phyloP scores from a whole-genome alignment of 805 yeast species.

The Vanderwaltozyma yarrowii region DNA sequence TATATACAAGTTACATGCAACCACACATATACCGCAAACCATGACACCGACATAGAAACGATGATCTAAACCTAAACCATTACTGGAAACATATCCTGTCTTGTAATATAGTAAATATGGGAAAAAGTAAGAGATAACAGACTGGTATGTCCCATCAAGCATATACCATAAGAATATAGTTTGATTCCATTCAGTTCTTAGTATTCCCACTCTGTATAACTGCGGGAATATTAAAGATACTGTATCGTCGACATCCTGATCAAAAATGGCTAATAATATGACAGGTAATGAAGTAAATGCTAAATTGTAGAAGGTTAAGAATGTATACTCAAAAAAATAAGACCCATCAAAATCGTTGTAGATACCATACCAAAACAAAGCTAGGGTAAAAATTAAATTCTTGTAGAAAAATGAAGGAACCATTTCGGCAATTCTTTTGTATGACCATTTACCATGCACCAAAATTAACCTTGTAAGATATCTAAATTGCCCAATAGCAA shows the following conservation, averaged over 20 bases:
- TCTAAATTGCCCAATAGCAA: slow-evolving; percentile 77
- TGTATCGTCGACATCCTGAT: slow-evolving; percentile 67
- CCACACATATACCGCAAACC: slow-evolving; percentile 56
- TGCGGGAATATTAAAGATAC: slow-evolving; percentile 68
- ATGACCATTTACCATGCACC: slow-evolving; percentile 84
- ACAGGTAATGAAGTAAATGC: slow-evolving; percentile 78
- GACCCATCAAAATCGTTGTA: slow-evolving; percentile 70
- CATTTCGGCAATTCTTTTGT: slow-evolving; percentile 73
- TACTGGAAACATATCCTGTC: slow-evolving; percentile 36
- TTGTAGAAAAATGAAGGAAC: slow-evolving; percentile 74
- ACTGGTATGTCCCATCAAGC: slow-evolving; percentile 71
- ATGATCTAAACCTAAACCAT: slow-evolving; percentile 56
- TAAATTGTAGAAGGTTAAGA: slow-evolving; percentile 69
- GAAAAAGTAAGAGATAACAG: slow-evolving; percentile 61
- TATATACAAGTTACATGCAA: slow-evolving; percentile 58
- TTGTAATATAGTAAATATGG: slow-evolving; percentile 48
- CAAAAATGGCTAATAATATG: slow-evolving; percentile 67
- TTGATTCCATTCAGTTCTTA: slow-evolving; percentile 62
- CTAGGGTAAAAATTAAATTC: slow-evolving; percentile 63
- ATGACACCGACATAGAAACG: slow-evolving; percentile 62
- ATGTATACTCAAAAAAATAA: slow-evolving; percentile 68
- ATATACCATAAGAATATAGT: slow-evolving; percentile 61
- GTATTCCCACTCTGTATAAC: slow-evolving; percentile 61
- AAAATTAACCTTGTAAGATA: slow-evolving; percentile 54
- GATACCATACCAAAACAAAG: slow-evolving; percentile 74